phyloP scores from a whole-genome alignment of 495 filamentous ascomycete species.

The Pseudomonodictys pantanalensis region DNA sequence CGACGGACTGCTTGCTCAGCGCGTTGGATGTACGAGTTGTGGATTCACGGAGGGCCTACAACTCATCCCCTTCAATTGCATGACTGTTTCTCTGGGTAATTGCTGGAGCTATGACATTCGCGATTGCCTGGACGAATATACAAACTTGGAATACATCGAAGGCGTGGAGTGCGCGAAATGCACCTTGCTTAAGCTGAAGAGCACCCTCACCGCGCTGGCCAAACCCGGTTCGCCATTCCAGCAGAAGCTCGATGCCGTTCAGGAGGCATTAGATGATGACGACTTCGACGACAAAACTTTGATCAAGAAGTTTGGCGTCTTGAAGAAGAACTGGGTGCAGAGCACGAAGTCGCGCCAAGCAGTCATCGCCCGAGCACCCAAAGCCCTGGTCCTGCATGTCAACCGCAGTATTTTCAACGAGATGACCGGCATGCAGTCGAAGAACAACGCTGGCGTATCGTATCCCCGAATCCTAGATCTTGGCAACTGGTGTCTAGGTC shows the following conservation, averaged over 20 bases:
- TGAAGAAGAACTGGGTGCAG: constrained; percentile 61
- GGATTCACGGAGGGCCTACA: constrained; percentile 82
- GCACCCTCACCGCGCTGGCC: constrained; percentile 51
- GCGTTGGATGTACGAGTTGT: constrained; percentile 84
- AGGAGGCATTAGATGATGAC: constrained; percentile 69
- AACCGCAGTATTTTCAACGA: constrained; percentile 92
- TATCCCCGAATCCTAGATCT: constrained; percentile 76
- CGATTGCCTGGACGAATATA: constrained; percentile 81
- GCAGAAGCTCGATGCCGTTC: constrained; percentile 46
- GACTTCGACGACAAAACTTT: constrained; percentile 77
- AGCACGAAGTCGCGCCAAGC: constrained; percentile 86
- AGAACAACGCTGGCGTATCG: constrained; percentile 74
- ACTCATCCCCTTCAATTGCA: constrained; percentile 87
- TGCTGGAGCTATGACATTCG: constrained; percentile 59
- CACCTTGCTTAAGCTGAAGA: constrained; percentile 61
- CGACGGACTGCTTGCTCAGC: constrained; percentile 82
- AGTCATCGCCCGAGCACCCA: constrained; percentile 76
- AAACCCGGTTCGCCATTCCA: constrained; percentile 32
- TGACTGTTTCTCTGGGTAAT: constrained; percentile 74
- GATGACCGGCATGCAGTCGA: constrained; percentile 66
- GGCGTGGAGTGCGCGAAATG: constrained; percentile 91
- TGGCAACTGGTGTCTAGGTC: constrained; percentile 66
- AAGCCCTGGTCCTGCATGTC: constrained; percentile 77
- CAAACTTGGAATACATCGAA: constrained; percentile 75
- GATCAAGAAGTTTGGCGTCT: constrained; percentile 68